Percentiles rank a stretch among this genome's conserved stretches.
Conservation (phyloP, 345 rosid species). For the Dipteronia dyeriana region DNA sequence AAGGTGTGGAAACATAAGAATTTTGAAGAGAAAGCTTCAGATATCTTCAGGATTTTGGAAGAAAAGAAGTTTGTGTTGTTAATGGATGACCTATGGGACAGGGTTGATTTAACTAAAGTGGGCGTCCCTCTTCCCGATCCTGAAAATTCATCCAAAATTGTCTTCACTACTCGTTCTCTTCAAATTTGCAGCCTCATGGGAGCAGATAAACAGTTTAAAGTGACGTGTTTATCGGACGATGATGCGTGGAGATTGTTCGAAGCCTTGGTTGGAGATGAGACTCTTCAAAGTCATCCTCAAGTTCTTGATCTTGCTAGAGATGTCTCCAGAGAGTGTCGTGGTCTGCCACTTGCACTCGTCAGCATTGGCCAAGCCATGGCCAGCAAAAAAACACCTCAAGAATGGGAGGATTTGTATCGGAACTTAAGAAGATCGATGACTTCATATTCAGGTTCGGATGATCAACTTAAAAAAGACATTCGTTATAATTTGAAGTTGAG, state of each 20-base stretch:
- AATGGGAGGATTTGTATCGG: slow-evolving; percentile 4
- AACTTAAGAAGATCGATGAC: neutral
- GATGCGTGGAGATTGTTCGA: slow-evolving; percentile 20
- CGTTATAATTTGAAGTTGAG: too few species aligned
- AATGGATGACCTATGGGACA: neutral
- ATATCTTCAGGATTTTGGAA: neutral
- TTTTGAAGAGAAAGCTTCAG: too few species aligned
- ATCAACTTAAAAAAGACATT: neutral
- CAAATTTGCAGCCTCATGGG: slow-evolving; percentile 30
- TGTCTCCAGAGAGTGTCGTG: slow-evolving; percentile 12
- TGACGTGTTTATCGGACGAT: slow-evolving; percentile 2
- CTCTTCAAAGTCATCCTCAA: neutral
- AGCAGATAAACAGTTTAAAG: slow-evolving; percentile 21
- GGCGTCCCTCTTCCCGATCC: slow-evolving; percentile 25
- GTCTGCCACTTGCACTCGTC: slow-evolving; percentile 24
- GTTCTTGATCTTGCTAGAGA: neutral
- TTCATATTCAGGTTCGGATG: slow-evolving; percentile 3
- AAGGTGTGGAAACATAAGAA: neutral
- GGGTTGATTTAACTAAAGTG: neutral
- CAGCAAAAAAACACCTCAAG: neutral
- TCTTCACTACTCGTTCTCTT: slow-evolving; percentile 29
- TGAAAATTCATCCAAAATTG: slow-evolving; percentile 14
- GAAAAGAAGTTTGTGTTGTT: slow-evolving; percentile 24
- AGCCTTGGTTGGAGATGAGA: slow-evolving; percentile 19
- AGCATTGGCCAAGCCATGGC: slow-evolving; percentile 23